phyloP scores from a whole-genome alignment of 768 basidiomycete species.

The Termitomyces bulborhizus region DNA sequence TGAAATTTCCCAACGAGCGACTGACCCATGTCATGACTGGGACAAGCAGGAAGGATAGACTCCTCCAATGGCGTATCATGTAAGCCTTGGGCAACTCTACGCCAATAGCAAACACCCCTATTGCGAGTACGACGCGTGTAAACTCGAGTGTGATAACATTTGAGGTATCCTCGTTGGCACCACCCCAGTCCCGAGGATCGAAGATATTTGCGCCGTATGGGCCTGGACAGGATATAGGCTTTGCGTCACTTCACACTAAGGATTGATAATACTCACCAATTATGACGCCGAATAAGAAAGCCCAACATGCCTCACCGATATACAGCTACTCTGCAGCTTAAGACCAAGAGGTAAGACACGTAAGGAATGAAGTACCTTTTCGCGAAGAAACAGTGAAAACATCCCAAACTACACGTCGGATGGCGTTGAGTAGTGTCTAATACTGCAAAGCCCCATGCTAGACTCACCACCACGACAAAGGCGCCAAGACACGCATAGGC shows the following conservation, averaged over 20 bases:
- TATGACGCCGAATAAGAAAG: slow-evolving; percentile 89
- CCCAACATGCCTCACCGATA: slow-evolving; percentile 95
- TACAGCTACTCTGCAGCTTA: slow-evolving; percentile 49
- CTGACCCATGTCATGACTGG: slow-evolving; percentile 83
- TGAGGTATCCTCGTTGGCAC: slow-evolving; percentile 33
- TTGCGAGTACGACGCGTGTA: slow-evolving; percentile 88
- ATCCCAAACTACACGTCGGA: slow-evolving; percentile 69
- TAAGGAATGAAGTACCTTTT: slow-evolving; percentile 46
- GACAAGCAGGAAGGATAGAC: slow-evolving; percentile 74
- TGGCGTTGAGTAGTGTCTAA: not conserved
- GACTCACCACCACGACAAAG: slow-evolving; percentile 72
- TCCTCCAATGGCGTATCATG: slow-evolving; percentile 89
- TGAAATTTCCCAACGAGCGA: slow-evolving; percentile 9
- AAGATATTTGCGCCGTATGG: slow-evolving; percentile 81
- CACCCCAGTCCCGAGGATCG: slow-evolving; percentile 74
- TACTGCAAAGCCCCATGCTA: not conserved
- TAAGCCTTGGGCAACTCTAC: slow-evolving; percentile 97
- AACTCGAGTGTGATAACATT: slow-evolving; percentile 88
- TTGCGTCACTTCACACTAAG: not conserved
- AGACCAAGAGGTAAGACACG: slow-evolving; percentile 1
- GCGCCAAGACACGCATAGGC: slow-evolving; percentile 75
- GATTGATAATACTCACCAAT: slow-evolving; percentile 49
- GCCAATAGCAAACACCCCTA: slow-evolving; percentile 96
- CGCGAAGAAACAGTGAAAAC: slow-evolving; percentile 89
- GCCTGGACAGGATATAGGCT: slow-evolving; percentile 33